phyloP scores from a whole-genome alignment of 257 asterid species.

The Plantago elongata region DNA sequence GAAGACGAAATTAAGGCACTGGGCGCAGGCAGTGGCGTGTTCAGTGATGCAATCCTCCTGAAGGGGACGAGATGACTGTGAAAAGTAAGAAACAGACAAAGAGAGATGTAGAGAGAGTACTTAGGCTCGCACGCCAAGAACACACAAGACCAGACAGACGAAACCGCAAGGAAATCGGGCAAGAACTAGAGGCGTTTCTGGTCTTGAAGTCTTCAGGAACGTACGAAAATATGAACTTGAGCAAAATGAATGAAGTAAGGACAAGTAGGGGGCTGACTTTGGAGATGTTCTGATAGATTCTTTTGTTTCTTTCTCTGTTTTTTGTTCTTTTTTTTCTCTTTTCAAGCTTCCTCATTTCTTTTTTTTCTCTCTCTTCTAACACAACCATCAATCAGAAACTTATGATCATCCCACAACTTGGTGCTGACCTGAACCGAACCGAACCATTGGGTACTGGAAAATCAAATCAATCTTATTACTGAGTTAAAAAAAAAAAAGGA shows the following conservation, averaged over 20 bases:
- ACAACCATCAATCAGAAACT: neutral
- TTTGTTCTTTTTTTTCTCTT: neutral
- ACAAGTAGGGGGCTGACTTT: too few relatives aligned
- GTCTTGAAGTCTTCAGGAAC: neutral
- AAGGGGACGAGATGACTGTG: slow-evolving; percentile 1
- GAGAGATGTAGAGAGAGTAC: neutral
- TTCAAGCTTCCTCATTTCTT: neutral
- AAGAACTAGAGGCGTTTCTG: neutral
- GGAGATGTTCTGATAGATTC: too few relatives aligned
- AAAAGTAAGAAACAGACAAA: neutral
- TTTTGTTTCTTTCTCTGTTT: slow-evolving; percentile 2
- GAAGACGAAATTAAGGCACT: slow-evolving; percentile 64
- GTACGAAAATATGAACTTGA: neutral
- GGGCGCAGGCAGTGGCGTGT: slow-evolving; percentile 80
- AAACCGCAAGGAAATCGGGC: neutral
- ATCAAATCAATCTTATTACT: neutral
- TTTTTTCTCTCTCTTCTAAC: neutral
- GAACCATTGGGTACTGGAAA: neutral
- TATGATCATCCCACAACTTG: neutral
- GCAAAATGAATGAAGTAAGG: neutral
- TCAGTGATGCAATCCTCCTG: slow-evolving; percentile 55
- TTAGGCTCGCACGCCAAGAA: neutral
- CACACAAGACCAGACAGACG: neutral
- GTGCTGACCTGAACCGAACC: neutral
- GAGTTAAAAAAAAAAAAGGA: too few relatives aligned